These are phyloP conservation scores for Ganoderma leucocontextum DNA, from an alignment of 1,284 basidiomycete species.

Conservation along the genomic window DNA sequence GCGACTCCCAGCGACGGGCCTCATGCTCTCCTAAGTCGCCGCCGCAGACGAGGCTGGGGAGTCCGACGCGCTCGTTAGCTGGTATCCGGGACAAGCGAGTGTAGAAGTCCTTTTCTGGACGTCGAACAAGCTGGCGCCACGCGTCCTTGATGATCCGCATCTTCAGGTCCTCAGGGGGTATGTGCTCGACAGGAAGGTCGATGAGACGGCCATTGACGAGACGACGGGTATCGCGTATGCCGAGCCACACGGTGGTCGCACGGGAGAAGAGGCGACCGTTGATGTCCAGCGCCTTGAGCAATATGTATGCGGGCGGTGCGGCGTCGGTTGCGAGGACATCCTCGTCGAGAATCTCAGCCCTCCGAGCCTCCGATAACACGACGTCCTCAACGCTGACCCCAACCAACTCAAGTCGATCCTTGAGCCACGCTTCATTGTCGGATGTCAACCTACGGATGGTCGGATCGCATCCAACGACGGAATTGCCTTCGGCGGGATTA, in stretches of 20 bases:
- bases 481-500: constrained; percentile 1
- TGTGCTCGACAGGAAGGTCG: neutral
- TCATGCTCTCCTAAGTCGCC: constrained; percentile 21
- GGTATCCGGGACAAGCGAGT: constrained; percentile 16
- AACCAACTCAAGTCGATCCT: neutral
- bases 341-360: neutral
- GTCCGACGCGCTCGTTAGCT: neutral
- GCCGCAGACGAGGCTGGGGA: constrained; percentile 14
- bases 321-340: neutral
- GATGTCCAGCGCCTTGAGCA: constrained; percentile 19
- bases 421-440: constrained; percentile 6
- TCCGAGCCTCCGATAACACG: neutral
- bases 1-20: constrained; percentile 12
- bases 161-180: neutral
- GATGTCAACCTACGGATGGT: neutral
- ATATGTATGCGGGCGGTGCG: constrained; percentile 1
- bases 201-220: neutral
- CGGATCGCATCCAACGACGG: constrained; percentile 13
- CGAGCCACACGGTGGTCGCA: constrained; percentile 18
- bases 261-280: constrained; percentile 27
- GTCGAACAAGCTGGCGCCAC: constrained; percentile 22
- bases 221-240: neutral
- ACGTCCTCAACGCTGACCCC: neutral
- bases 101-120: constrained; percentile 22
- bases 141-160: constrained; percentile 29